These are phyloP conservation scores for Diplodia scrobiculata DNA, from an alignment of 2,329 filamentous ascomycete genomes.

Conservation along the genomic window DNA sequence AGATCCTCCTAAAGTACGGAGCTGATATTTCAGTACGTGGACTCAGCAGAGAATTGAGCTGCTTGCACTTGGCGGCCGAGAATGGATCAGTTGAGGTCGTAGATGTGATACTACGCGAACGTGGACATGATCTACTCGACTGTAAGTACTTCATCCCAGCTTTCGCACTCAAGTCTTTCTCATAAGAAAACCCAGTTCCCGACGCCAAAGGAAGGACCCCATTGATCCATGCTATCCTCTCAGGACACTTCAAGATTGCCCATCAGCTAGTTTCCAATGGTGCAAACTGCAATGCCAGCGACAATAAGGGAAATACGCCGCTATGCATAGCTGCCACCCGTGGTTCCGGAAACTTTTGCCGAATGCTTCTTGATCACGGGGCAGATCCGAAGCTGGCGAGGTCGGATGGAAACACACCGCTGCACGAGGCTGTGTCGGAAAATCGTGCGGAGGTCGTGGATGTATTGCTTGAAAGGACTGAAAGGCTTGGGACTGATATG, in stretches of 20 bases:
- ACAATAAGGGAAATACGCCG: neutral
- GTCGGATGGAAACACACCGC: too few species aligned
- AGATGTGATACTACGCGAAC: neutral
- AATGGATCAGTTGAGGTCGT: neutral
- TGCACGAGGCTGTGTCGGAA: too few species aligned
- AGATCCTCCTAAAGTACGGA: neutral
- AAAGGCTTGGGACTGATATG: too few species aligned
- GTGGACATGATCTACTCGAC: neutral
- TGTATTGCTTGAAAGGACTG: too few species aligned
- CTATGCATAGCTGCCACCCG: too few species aligned
- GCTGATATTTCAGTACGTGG: neutral
- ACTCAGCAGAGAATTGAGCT: accelerated
- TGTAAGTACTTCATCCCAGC: neutral
- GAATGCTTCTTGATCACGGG: neutral
- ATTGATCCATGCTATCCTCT: neutral
- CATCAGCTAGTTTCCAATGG: neutral
- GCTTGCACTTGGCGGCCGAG: neutral
- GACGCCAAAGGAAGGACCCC: accelerated
- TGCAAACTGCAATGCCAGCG: neutral
- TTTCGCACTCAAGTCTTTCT: accelerated
- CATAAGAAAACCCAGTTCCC: neutral
- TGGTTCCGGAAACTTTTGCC: neutral
- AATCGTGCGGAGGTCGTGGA: too few species aligned
- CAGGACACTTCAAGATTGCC: accelerated
- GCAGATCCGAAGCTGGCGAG: neutral